phyloP scores from a whole-genome alignment of 495 filamentous ascomycete genomes.

The Glutinoglossum americanum region DNA sequence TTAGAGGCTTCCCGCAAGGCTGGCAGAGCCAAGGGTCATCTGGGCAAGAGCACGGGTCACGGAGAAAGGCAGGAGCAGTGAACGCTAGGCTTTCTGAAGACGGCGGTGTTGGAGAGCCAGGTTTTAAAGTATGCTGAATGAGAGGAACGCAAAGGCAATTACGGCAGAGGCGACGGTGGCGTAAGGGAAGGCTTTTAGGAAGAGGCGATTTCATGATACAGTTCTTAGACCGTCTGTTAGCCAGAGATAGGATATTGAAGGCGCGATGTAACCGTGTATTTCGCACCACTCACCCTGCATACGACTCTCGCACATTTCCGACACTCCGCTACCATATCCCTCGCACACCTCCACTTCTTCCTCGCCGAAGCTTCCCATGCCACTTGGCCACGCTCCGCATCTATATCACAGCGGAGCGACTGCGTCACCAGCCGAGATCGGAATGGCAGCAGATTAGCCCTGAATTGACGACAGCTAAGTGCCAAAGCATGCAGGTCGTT shows the following conservation, averaged over 20 bases:
- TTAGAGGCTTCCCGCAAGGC: constrained; percentile 48
- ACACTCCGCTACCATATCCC: constrained; percentile 69
- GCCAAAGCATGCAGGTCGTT: constrained; percentile 69
- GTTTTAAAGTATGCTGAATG: constrained; percentile 11
- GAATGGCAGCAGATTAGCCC: constrained; percentile 51
- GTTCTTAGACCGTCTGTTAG: constrained; percentile 32
- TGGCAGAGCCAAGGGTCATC: constrained; percentile 59
- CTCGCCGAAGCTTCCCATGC: constrained; percentile 19
- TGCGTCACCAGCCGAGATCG: constrained; percentile 45
- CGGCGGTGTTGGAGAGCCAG: constrained; percentile 1
- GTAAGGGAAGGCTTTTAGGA: constrained; percentile 32
- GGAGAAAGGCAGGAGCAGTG: constrained; percentile 25
- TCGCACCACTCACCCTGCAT: constrained; percentile 40
- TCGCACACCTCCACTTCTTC: constrained; percentile 57
- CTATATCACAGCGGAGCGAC: constrained; percentile 60
- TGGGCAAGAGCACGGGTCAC: constrained; percentile 46
- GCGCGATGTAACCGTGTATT: not conserved
- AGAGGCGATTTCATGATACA: constrained; percentile 62
- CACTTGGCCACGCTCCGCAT: too few species aligned
- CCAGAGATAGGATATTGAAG: not conserved
- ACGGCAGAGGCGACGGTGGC: constrained; percentile 59
- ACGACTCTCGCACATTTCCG: constrained; percentile 52
- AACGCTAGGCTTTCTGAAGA: constrained; percentile 9
- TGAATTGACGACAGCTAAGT: constrained; percentile 57
- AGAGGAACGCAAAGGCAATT: constrained; percentile 49